A percentile compares a stretch with the other conserved stretches of the same genome.
These are phyloP conservation scores for Melampsora larici-populina DNA, from an alignment of 1,284 basidiomycete species.

Conservation along the genomic window DNA sequence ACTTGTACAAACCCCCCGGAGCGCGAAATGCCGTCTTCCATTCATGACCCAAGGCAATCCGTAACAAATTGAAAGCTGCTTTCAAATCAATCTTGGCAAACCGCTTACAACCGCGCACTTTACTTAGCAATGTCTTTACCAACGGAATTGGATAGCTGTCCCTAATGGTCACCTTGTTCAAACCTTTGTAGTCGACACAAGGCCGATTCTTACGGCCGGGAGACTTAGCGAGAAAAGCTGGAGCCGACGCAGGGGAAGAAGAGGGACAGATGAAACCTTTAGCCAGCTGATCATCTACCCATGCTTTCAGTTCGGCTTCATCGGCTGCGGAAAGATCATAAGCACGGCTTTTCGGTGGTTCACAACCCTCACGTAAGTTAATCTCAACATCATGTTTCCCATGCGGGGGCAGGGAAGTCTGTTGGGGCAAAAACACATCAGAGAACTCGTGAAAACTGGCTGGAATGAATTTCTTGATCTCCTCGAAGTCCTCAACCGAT, in stretches of 20 bases:
- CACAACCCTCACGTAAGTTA: not conserved
- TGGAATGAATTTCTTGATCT: not conserved
- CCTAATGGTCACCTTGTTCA: constrained; percentile 45
- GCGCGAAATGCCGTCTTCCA: constrained; percentile 56
- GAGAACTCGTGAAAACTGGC: not conserved
- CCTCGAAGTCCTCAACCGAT: not conserved
- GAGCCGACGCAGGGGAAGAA: constrained; percentile 25
- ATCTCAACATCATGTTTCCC: constrained; percentile 10
- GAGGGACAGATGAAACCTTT: constrained; percentile 31
- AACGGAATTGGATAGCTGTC: constrained; percentile 36
- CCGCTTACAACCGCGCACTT: not conserved
- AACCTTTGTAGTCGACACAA: constrained; percentile 42
- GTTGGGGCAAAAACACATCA: not conserved
- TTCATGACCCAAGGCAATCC: constrained; percentile 50
- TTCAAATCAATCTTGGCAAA: constrained; percentile 51
- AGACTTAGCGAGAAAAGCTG: constrained; percentile 43
- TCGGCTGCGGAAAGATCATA: constrained; percentile 2
- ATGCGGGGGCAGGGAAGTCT: not conserved
- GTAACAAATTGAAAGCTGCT: constrained; percentile 51
- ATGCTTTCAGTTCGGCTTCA: not conserved
- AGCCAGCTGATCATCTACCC: constrained; percentile 5
- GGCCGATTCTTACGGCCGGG: constrained; percentile 42
- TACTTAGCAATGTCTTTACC: not conserved
- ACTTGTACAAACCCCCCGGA: constrained; percentile 56
- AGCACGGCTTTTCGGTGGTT: not conserved